These are phyloP conservation scores for Ophiosphaerella korrae DNA, from an alignment of 2,329 filamentous ascomycete genomes.

Conservation along the genomic window DNA sequence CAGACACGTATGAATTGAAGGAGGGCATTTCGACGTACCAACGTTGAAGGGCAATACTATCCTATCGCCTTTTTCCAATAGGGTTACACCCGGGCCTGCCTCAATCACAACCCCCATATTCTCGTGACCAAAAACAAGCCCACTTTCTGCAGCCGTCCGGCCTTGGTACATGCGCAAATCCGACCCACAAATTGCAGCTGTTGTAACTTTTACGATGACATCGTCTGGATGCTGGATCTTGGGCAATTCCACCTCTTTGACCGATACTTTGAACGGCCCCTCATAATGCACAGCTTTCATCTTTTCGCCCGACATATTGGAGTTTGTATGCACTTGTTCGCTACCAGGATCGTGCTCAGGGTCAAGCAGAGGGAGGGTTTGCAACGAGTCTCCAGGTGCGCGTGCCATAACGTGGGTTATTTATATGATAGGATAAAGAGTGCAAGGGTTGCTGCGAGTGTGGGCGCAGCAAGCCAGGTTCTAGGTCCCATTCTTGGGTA, in stretches of 20 bases:
- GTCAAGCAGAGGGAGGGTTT: constrained; percentile 16
- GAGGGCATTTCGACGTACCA: neutral
- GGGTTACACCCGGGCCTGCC: constrained; percentile 62
- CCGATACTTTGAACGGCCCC: constrained; percentile 65
- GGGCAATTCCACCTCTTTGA: constrained; percentile 64
- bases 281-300: constrained; percentile 70
- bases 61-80: constrained; percentile 66
- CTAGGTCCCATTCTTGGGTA: neutral
- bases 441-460: constrained; percentile 1
- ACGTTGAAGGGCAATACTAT: constrained; percentile 71
- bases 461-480: constrained; percentile 1
- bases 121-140: constrained; percentile 67
- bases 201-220: constrained; percentile 69
- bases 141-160: constrained; percentile 64
- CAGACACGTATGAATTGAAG: neutral
- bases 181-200: constrained; percentile 63
- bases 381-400: constrained; percentile 6
- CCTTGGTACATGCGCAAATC: constrained; percentile 67
- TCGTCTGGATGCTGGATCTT: constrained; percentile 68
- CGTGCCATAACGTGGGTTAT: constrained; percentile 9
- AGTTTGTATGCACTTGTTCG: constrained; percentile 8
- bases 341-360: constrained; percentile 18
- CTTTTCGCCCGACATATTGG: constrained; percentile 30
- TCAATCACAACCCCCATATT: constrained; percentile 65
- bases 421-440: neutral